Percentiles rank a stretch among this genome's conserved stretches.
Evolutionary conservation across 1,139 yeast genomes (phyloP).

Genomic region (Debaryomyces coudertii): DNA sequence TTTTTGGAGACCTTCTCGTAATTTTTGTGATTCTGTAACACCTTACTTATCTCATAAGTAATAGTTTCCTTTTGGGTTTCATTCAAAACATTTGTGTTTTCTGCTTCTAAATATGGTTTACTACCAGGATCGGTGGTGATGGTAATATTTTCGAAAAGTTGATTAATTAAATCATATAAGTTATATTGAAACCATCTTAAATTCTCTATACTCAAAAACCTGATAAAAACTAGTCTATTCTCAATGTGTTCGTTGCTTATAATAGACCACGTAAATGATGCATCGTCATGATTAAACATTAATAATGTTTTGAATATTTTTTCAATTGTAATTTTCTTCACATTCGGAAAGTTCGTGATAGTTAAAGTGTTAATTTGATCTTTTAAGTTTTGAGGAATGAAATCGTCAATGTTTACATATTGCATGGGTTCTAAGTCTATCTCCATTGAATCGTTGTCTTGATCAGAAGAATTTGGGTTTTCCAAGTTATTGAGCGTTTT

Average conservation of each 20-base stretch:
- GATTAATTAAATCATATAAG: conserved; percentile 11
- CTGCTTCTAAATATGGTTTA: conserved; percentile 6
- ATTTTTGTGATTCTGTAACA: conserved; percentile 25
- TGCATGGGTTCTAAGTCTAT: conserved; percentile 18
- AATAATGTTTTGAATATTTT: conserved; percentile 24
- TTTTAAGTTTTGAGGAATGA: conserved; percentile 35
- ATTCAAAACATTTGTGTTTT: not conserved
- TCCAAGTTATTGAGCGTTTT: conserved; percentile 1
- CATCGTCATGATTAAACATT: not conserved
- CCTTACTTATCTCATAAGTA: conserved; percentile 18
- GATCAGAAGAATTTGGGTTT: conserved; percentile 8
- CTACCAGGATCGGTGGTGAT: conserved; percentile 10
- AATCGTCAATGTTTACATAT: conserved; percentile 26
- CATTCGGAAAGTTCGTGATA: conserved; percentile 37
- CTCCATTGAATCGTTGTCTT: conserved; percentile 14
- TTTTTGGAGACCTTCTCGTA: conserved; percentile 22
- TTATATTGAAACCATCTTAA: conserved; percentile 20
- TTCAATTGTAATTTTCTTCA: conserved; percentile 35
- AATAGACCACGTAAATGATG: conserved; percentile 30
- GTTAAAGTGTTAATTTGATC: conserved; percentile 44
- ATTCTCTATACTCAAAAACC: conserved; percentile 22
- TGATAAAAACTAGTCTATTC: conserved; percentile 30
- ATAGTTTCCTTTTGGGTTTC: conserved; percentile 2
- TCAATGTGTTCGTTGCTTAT: conserved; percentile 32
- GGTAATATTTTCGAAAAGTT: conserved; percentile 2